These are phyloP conservation scores for Trypanosoma vivax DNA, from an alignment of 208 protist genomes.

Conservation along the genomic window DNA sequence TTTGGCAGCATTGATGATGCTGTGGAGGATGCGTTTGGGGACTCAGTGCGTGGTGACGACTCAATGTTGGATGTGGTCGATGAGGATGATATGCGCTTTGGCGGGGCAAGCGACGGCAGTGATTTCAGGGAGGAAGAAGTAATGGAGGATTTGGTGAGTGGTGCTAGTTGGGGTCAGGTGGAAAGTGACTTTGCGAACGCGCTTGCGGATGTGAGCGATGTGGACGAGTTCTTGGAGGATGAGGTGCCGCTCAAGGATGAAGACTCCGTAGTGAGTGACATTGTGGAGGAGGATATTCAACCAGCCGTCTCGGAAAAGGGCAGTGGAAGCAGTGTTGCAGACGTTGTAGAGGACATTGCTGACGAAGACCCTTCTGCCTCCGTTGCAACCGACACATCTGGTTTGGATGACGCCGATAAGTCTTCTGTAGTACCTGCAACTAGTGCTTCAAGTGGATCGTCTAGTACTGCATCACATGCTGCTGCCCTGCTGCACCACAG, in stretches of 20 bases:
- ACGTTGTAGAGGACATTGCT: constrained; percentile 9
- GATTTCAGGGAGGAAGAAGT: constrained; percentile 5
- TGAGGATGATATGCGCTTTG: no score
- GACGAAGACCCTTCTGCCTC: neutral
- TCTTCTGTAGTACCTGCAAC: constrained; percentile 14
- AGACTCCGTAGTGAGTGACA: neutral
- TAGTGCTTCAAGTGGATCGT: neutral
- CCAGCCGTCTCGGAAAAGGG: neutral
- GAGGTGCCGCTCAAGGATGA: constrained; percentile 10
- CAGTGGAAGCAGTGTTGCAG: neutral
- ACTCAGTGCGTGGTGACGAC: neutral
- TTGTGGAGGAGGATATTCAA: constrained; percentile 13
- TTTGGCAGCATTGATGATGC: constrained; percentile 11
- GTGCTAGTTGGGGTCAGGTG: constrained; percentile 12
- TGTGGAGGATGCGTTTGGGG: constrained; percentile 16
- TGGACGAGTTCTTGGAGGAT: constrained; percentile 15
- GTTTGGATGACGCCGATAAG: constrained; percentile 14
- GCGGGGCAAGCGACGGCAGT: neutral
- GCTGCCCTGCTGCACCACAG: neutral
- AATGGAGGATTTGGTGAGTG: constrained; percentile 10
- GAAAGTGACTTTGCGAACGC: constrained; percentile 29
- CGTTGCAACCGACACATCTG: neutral
- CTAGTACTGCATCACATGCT: neutral
- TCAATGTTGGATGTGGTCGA: neutral
- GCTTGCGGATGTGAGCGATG: constrained; percentile 15